Evolutionary conservation across 495 filamentous ascomycete genomes (phyloP).

Genomic region (Thozetella sp.): DNA sequence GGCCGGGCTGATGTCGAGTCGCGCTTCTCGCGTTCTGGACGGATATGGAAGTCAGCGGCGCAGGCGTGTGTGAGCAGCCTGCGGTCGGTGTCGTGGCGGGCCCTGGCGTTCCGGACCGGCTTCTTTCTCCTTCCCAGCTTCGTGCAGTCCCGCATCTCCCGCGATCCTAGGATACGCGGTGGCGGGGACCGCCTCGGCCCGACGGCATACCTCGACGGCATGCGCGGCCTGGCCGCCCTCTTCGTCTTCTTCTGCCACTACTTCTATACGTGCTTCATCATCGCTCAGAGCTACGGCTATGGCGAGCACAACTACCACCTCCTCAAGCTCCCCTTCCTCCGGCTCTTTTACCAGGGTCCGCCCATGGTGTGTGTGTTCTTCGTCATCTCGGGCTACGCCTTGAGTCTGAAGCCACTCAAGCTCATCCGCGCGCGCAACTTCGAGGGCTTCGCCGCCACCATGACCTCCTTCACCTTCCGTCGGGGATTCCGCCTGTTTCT

Average conservation of each 20-base stretch:
- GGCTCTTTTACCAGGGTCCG: slow-evolving; percentile 66
- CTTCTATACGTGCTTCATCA: slow-evolving; percentile 41
- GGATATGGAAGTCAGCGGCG: slow-evolving; percentile 16
- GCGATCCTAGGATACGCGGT: slow-evolving; percentile 15
- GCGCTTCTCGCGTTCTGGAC: slow-evolving; percentile 19
- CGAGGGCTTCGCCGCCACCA: slow-evolving; percentile 29
- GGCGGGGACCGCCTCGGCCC: slow-evolving; percentile 26
- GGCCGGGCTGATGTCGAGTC: slow-evolving; percentile 21
- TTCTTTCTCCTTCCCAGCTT: slow-evolving; percentile 41
- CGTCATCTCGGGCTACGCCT: slow-evolving; percentile 73
- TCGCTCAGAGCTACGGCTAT: slow-evolving; percentile 40
- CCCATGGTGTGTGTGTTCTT: slow-evolving; percentile 79
- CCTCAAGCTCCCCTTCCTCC: slow-evolving; percentile 66
- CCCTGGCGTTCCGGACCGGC: slow-evolving; percentile 18
- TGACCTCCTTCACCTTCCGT: slow-evolving; percentile 68
- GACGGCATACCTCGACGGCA: slow-evolving; percentile 59
- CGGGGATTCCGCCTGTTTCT: slow-evolving; percentile 68
- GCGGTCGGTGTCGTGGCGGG: slow-evolving; percentile 23
- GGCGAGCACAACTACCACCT: slow-evolving; percentile 33
- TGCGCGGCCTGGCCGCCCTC: slow-evolving; percentile 60
- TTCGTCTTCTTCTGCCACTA: slow-evolving; percentile 60
- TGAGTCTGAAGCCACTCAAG: slow-evolving; percentile 65
- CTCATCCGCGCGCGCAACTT: slow-evolving; percentile 49
- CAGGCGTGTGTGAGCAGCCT: slow-evolving; percentile 14
- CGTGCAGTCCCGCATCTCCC: slow-evolving; percentile 23